A percentile compares a stretch with the other conserved stretches of the same genome.
Conservation (phyloP, 352 stramenopile species). For the Phytopythium helicoides region DNA sequence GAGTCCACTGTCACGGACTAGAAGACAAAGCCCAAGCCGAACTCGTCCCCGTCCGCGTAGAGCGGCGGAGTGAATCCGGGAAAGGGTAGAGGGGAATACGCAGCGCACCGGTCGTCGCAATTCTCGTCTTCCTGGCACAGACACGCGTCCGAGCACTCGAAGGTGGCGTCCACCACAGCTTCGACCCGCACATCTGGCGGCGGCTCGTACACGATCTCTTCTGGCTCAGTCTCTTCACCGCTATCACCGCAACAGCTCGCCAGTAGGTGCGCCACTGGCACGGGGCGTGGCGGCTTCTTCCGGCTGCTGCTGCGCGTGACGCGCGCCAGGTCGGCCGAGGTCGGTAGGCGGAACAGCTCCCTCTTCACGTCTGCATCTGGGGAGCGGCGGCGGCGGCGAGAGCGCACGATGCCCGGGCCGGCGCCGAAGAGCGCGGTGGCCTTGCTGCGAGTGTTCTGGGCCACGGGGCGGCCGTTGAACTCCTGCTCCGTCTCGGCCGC, state of each 20-base stretch:
- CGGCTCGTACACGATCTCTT: neutral
- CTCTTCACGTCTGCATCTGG: neutral
- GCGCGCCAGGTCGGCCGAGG: slow-evolving; percentile 2
- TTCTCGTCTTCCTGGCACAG: slow-evolving; percentile 1
- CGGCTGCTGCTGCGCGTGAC: slow-evolving; percentile 3
- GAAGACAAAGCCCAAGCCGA: neutral
- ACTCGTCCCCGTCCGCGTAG: slow-evolving; percentile 3
- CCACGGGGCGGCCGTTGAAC: neutral
- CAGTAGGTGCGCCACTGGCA: neutral
- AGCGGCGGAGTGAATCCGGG: slow-evolving; percentile 4
- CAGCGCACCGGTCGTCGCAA: slow-evolving; percentile 6
- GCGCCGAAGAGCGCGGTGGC: too few species aligned
- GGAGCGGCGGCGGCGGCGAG: neutral
- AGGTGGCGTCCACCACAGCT: neutral
- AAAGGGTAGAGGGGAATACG: slow-evolving; percentile 3
- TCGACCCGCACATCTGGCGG: neutral
- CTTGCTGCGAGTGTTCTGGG: neutral
- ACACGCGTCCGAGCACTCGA: slow-evolving; percentile 5
- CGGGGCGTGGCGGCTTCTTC: neutral
- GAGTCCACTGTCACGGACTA: too few species aligned
- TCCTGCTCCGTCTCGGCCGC: neutral
- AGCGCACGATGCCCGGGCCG: slow-evolving; percentile 3
- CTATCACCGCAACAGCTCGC: neutral
- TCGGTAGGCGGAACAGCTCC: slow-evolving; percentile 6
- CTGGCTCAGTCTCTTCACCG: slow-evolving; percentile 5